phyloP scores from a whole-genome alignment of 495 filamentous ascomycete species.

The Lophium mytilinum region DNA sequence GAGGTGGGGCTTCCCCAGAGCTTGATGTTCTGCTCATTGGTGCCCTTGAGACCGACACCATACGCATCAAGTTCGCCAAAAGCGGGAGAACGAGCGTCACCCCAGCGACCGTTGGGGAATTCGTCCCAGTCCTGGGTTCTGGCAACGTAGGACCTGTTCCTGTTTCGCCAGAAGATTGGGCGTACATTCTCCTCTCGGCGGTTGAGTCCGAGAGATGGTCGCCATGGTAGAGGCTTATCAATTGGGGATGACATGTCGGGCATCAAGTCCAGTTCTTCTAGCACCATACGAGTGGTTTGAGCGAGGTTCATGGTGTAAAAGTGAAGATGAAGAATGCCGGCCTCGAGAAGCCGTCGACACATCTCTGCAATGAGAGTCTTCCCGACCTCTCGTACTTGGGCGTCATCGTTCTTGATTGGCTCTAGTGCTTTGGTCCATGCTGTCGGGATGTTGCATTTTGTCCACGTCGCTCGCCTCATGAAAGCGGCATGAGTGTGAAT shows the following conservation, averaged over 20 bases:
- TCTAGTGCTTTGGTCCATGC: slow-evolving; percentile 76
- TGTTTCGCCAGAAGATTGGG: slow-evolving; percentile 98
- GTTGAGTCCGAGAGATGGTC: slow-evolving; percentile 81
- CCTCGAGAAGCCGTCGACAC: slow-evolving; percentile 72
- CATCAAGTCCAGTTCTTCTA: slow-evolving; percentile 76
- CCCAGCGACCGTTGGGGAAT: slow-evolving; percentile 98
- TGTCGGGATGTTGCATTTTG: slow-evolving; percentile 70
- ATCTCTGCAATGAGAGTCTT: slow-evolving; percentile 85
- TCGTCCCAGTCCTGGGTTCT: slow-evolving; percentile 99
- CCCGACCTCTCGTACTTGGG: slow-evolving; percentile 81
- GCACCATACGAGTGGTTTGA: slow-evolving; percentile 84
- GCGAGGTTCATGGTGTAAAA: slow-evolving; percentile 99
- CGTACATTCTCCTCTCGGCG: slow-evolving; percentile 91
- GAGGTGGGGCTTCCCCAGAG: slow-evolving; percentile 84
- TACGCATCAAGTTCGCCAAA: slow-evolving; percentile 97
- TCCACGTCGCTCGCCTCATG: slow-evolving; percentile 79
- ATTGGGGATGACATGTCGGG: slow-evolving; percentile 68
- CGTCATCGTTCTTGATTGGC: slow-evolving; percentile 93
- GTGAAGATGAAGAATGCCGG: slow-evolving; percentile 82
- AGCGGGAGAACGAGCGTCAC: slow-evolving; percentile 91
- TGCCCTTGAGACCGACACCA: slow-evolving; percentile 90
- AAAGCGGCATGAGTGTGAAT: slow-evolving; percentile 94
- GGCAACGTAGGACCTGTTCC: slow-evolving; percentile 87
- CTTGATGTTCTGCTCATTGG: slow-evolving; percentile 92
- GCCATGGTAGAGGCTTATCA: slow-evolving; percentile 85